Base-by-base conservation (phyloP, 495 filamentous ascomycete genomes). In the Cercophora newfieldiana region DNA sequence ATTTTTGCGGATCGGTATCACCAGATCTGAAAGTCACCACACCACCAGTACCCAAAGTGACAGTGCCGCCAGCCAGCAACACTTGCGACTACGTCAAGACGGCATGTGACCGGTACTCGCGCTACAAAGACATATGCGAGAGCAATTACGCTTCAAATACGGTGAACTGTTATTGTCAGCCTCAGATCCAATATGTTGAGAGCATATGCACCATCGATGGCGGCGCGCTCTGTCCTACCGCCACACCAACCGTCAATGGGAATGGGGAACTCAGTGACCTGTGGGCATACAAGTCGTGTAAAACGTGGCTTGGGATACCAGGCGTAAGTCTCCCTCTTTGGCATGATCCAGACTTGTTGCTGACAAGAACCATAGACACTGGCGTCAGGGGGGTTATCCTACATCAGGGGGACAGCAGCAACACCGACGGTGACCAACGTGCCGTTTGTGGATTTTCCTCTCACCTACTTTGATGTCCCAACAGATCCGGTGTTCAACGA, bases 141-240 rank as follows among this genome's bases (percentile, higher is more conserved):
- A 57, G 54, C 25, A 57, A 57, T 26, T 57, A 57, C n/a, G 54
- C 54, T 3, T 57, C 54, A 7, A 22, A 57, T 31, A 26, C 54
- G 21, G 22, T 57, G 21, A 57, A 57, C 54, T 57, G 54, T 25
- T 12, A 29, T 7, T 57, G 54, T 30, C 54, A 57, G 16, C 54
- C 54, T 24, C 54, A 57, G 22, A 57, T 57, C 6, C 54, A 57
- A 25, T 57, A 57, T 31, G 54, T 57, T 8, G 54, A 57, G 54
- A 57, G 54, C 26, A 57, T 57, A 57, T 57, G 54, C 28, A 57
- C 54, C 54, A 57, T 57, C 25, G 54, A 57, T 26, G 54, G 54
- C 1, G 54, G 54, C n/a, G 54, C 54, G 54, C 26, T 57, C 3
- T 57, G 54, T n/a, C 7, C 54, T 6, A 57, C 24, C 7, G 54